These are phyloP conservation scores for Saturnispora silvae DNA, from an alignment of 805 yeast species.

Conservation along the genomic window DNA sequence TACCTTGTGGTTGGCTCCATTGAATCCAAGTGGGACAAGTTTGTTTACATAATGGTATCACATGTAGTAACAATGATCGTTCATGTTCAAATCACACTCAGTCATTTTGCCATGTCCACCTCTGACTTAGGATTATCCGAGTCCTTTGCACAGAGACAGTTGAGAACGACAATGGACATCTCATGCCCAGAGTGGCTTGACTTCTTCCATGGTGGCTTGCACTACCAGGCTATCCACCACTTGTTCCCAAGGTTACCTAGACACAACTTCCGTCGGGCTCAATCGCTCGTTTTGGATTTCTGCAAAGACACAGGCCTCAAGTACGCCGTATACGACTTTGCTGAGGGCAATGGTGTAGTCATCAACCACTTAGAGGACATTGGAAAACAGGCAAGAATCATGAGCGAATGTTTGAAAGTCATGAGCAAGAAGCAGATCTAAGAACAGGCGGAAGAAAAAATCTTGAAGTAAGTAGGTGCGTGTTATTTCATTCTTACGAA, in stretches of 20 bases:
- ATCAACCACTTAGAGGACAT: conserved; percentile 60
- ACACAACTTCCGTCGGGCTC: conserved; percentile 72
- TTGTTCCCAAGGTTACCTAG: conserved; percentile 83
- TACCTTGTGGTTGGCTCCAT: conserved; percentile 49
- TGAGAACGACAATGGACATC: conserved; percentile 90
- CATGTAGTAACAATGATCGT: conserved; percentile 81
- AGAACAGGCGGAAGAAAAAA: not conserved
- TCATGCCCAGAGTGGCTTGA: conserved; percentile 91
- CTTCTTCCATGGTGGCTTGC: conserved; percentile 84
- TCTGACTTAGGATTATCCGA: conserved; percentile 75
- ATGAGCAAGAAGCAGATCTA: conserved; percentile 24
- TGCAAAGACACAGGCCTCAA: conserved; percentile 68
- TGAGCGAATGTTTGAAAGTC: conserved; percentile 61
- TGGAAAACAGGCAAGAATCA: conserved; percentile 67
- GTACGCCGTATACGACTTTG: conserved; percentile 79
- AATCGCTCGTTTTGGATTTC: conserved; percentile 59
- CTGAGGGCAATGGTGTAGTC: conserved; percentile 64
- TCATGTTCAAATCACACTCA: conserved; percentile 85
- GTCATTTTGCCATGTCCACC: conserved; percentile 92
- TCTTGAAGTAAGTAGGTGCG: no score
- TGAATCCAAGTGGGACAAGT: conserved; percentile 42
- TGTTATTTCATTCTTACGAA: no score
- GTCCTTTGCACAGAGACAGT: conserved; percentile 66
- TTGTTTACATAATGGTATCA: conserved; percentile 56
- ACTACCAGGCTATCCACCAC: conserved; percentile 86